Conservation (phyloP, 306 rosid species). For the Ziziphus jujuba region DNA sequence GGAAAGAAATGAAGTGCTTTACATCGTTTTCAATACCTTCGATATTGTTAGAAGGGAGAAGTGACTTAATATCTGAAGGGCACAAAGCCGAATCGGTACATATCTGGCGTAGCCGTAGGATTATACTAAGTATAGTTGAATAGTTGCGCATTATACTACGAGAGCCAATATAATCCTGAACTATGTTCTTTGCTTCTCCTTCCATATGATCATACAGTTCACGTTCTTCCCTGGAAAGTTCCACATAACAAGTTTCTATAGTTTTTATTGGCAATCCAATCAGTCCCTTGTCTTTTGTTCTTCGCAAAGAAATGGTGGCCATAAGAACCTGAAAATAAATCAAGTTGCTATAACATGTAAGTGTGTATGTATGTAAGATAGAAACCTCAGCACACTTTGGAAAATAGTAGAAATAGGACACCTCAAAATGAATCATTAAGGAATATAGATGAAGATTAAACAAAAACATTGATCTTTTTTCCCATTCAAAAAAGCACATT, state of each 20-base stretch:
- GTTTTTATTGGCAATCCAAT: conserved; percentile 69
- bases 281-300: conserved; percentile 66
- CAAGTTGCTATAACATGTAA: neutral
- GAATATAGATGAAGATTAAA: neutral
- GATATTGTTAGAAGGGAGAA: conserved; percentile 42
- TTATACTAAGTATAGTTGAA: conserved; percentile 52
- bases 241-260: conserved; percentile 57
- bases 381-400: neutral
- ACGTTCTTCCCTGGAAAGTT: conserved; percentile 70
- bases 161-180: conserved; percentile 24
- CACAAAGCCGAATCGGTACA: conserved; percentile 68
- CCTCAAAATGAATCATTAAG: neutral
- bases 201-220: conserved; percentile 61
- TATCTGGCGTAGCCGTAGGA: conserved; percentile 79
- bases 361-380: too few relatives aligned
- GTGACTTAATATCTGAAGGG: conserved; percentile 52
- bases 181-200: conserved; percentile 32
- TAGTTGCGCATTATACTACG: conserved; percentile 34
- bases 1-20: neutral
- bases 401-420: conserved; percentile 3
- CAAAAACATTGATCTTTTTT: neutral
- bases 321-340: conserved; percentile 51
- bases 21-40: conserved; percentile 52
- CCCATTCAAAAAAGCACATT: too few relatives aligned
- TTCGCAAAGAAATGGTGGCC: conserved; percentile 72